Conservation (phyloP, 306 rosid genomes). For the Gastrolobium villosum region DNA sequence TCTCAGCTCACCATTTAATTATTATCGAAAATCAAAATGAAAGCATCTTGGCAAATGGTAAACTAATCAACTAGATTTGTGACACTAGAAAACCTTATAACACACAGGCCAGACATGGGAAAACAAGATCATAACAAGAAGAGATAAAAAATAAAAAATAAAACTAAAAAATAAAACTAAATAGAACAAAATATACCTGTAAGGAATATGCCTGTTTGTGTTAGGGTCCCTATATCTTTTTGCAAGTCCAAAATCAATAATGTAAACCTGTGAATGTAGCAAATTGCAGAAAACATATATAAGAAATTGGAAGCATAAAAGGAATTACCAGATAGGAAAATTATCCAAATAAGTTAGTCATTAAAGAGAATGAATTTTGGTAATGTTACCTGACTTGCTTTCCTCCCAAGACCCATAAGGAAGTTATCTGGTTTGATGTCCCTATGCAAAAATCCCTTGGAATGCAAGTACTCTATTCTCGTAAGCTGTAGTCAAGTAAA, state of each 20-base stretch:
- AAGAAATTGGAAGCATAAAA: slow-evolving; percentile 30
- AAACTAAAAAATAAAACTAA: slow-evolving; percentile 31
- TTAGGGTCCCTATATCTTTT: slow-evolving; percentile 76
- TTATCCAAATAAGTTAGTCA: slow-evolving; percentile 22
- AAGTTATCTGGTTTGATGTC: slow-evolving; percentile 98
- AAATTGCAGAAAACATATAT: slow-evolving; percentile 37
- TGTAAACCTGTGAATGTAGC: slow-evolving; percentile 64
- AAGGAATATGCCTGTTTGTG: slow-evolving; percentile 77
- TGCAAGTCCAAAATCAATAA: slow-evolving; percentile 90
- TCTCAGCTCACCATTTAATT: background rate
- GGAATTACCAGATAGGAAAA: slow-evolving; percentile 34
- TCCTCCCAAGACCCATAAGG: slow-evolving; percentile 96
- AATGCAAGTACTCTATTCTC: slow-evolving; percentile 71
- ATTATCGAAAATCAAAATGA: slow-evolving; percentile 13
- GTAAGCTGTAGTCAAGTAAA: slow-evolving; percentile 62
- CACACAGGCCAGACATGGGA: slow-evolving; percentile 21
- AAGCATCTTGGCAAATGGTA: slow-evolving; percentile 14
- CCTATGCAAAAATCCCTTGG: slow-evolving; percentile 89
- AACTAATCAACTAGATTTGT: slow-evolving; percentile 19
- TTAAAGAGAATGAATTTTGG: slow-evolving; percentile 25
- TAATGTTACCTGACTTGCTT: slow-evolving; percentile 80
- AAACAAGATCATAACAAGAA: slow-evolving; percentile 33
- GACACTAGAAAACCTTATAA: slow-evolving; percentile 18
- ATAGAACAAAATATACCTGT: slow-evolving; percentile 64
- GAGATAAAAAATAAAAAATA: slow-evolving; percentile 27